Conservation (phyloP, 441 rosid genomes). For the Erodium texanum region DNA sequence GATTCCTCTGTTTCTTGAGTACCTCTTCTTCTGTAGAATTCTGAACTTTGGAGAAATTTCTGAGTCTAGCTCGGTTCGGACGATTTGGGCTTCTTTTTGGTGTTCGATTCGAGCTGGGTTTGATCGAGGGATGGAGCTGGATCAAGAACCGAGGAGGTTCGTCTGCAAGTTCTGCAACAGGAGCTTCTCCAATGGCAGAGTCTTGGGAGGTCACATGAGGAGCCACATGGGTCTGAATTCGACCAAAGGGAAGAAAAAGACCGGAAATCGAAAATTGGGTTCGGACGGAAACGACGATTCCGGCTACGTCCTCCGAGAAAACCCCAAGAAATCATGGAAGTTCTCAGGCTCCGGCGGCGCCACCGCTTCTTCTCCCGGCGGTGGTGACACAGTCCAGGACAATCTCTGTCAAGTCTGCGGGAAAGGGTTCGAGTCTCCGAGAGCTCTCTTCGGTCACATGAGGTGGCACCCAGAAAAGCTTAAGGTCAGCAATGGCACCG, state of each 20-base stretch:
- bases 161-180: constrained; percentile 27
- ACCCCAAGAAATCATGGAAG: constrained; percentile 65
- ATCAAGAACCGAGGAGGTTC: constrained; percentile 21
- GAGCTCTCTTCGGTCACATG: constrained; percentile 41
- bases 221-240: constrained; percentile 24
- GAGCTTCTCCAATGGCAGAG: constrained; percentile 32
- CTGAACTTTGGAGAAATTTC: constrained; percentile 13
- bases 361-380: not conserved
- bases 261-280: constrained; percentile 9
- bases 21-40: constrained; percentile 17
- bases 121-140: constrained; percentile 24
- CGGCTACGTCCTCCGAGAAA: constrained; percentile 47
- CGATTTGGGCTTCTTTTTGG: constrained; percentile 18
- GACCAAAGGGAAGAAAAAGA: constrained; percentile 14
- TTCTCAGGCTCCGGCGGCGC: constrained; percentile 22
- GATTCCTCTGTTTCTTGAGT: constrained; percentile 24
- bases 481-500: constrained; percentile 6
- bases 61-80: constrained; percentile 1
- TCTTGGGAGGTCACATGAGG: constrained; percentile 34
- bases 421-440: constrained; percentile 38
- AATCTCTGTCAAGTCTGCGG: constrained; percentile 25
- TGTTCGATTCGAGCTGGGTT: constrained; percentile 11
- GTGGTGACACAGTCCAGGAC: not conserved
- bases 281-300: not conserved
- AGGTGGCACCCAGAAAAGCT: constrained; percentile 27